Evolutionary conservation across 2,329 filamentous ascomycete species (phyloP).

Genomic region (Trichoderma sp.): DNA sequence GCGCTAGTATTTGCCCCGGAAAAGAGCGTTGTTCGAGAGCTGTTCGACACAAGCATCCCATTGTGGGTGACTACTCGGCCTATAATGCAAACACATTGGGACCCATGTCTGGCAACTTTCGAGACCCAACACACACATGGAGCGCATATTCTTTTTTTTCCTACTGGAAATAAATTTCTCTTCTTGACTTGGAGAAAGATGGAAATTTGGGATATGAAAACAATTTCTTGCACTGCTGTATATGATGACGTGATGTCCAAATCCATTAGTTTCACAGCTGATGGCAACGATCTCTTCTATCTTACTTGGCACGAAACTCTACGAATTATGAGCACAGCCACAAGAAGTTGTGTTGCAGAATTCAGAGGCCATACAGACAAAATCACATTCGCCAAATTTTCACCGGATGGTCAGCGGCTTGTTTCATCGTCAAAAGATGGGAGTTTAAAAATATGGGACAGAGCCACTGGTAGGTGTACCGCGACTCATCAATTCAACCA

Average conservation of each 20-base stretch:
- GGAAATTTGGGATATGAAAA: not conserved
- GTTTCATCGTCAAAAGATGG: not conserved
- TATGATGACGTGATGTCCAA: not conserved
- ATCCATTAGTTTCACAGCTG: not conserved
- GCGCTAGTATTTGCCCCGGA: conserved; percentile 32
- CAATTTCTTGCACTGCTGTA: not conserved
- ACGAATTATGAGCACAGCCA: not conserved
- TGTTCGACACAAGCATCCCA: conserved; percentile 25
- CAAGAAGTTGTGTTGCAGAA: not conserved
- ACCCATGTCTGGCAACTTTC: conserved; percentile 1
- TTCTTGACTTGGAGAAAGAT: not conserved
- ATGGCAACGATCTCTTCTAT: not conserved
- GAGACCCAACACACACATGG: fast-evolving
- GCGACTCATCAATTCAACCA: not conserved
- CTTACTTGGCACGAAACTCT: not conserved
- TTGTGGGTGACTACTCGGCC: conserved; percentile 26
- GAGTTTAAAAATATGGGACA: not conserved
- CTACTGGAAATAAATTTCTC: not conserved
- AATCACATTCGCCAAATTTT: not conserved
- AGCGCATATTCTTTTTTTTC: fast-evolving
- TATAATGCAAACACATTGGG: not conserved
- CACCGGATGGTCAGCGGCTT: not conserved
- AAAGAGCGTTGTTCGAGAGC: conserved; percentile 26
- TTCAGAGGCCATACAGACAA: not conserved
- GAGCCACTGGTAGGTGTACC: not conserved